Conservation (phyloP, 2,329 filamentous ascomycete genomes). For the Curvularia hawaiiensis region DNA sequence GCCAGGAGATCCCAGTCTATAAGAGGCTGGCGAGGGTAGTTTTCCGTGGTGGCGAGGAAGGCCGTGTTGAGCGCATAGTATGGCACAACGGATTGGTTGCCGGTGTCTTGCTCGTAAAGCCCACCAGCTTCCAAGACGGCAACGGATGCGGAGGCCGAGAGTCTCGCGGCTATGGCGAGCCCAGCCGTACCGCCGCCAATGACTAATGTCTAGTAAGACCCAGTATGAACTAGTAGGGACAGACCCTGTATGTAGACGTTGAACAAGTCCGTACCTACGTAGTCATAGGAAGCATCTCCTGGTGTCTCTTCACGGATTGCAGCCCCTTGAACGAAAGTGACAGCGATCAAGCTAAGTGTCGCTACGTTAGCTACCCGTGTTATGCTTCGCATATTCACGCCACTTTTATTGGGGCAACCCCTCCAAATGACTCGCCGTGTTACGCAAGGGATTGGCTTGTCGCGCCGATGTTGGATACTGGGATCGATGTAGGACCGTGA, state of each 20-base stretch:
- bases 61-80: conserved; percentile 25
- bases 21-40: conserved; percentile 26
- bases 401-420: neutral
- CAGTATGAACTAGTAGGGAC: conserved; percentile 19
- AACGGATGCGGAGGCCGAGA: conserved; percentile 28
- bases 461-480: neutral
- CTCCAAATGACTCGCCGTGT: neutral
- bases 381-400: neutral
- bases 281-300: conserved; percentile 5
- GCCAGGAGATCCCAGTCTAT: conserved; percentile 41
- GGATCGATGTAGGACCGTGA: neutral
- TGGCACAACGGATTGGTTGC: conserved; percentile 35
- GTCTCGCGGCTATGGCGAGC: conserved; percentile 30
- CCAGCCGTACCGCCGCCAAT: conserved; percentile 39
- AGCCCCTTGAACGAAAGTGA: neutral
- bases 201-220: conserved; percentile 32
- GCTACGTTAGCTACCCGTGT: neutral
- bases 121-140: conserved; percentile 37
- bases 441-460: neutral
- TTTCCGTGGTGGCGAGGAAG: conserved; percentile 23
- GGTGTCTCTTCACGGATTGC: neutral
- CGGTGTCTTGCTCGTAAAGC: conserved; percentile 34
- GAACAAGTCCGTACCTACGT: conserved; percentile 4
- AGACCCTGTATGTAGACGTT: neutral
- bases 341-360: neutral